Evolutionary conservation across 768 basidiomycete species (phyloP), one percentile per base, ranked within the genome.

Genomic region (Pleurotus citrinopileatus): DNA sequence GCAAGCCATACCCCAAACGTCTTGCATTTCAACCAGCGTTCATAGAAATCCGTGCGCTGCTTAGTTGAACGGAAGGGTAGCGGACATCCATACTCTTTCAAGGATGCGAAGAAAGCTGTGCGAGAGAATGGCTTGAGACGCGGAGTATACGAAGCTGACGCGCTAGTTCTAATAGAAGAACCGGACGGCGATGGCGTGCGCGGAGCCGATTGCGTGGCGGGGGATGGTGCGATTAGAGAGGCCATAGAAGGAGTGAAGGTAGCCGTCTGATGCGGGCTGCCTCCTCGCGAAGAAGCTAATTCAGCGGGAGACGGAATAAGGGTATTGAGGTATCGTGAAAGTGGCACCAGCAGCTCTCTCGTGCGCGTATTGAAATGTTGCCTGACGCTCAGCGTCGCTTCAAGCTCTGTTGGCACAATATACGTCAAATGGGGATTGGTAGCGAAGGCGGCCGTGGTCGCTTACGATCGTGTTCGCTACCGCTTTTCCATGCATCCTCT

Each of bases 311-410:
- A 78, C 55, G 91, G 91, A 66, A 94, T 91, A 44, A 95, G 79
- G 1, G 87, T 87, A 56, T 90, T 88, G 37, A 98, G 84, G 73
- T 98, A 98, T 59, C 95, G 83, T 60, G 95, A 87, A 3, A 98
- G 78, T 0, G 96, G 96, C 2, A 91, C 86, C 19, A 98, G 81
- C 57, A 98, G 77, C 52, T 87, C 87, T 17, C 87, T 89, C 1
- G 96, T 93, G 42, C 95, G 80, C 36, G 88, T 82, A 51, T 84
- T 84, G 66, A 98, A 93, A 64, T 98, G 93, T 42, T 83, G 76
- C 20, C 91, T 84, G 10, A 96, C 74, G 52, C 71, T 78, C 50
- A 83, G 80, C 51, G 80, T 92, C 25, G 81, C 81, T 36, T 80
- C 78, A 6, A 85, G 68, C 60, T 76, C 88, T 91, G 62, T 17